Evolutionary conservation across 1,284 basidiomycete species (phyloP), one percentile per base, ranked within the genome.

Genomic region (Caloboletus firmus): DNA sequence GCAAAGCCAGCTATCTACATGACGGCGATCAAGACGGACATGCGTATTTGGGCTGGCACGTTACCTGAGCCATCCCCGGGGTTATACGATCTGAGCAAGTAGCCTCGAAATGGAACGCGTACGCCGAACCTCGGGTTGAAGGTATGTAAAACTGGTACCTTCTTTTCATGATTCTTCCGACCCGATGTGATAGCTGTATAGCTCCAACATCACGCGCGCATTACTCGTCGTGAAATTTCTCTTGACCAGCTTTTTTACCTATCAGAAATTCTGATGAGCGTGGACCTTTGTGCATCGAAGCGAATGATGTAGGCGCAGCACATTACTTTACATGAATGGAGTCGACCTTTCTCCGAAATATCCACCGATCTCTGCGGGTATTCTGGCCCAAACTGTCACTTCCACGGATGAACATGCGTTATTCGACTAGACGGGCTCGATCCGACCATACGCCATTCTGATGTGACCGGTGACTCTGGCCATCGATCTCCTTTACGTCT

Each of bases 1-100:
- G 45, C 52, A 57, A 51, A 45, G n/a, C 45, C 36, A 46, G 15
- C 39, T 24, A 46, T 53, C 41, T 49, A 34, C 30, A 32, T 32
- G 43, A 51, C 54, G 61, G 65, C 67, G 65, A 66, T 69, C 65
- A 69, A 64, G 52, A 49, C 56, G 55, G 65, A 54, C 59, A 66
- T 35, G 59, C 47, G 22, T 35, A 42, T 52, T 55, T 52, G 54
- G 51, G 49, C 37, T 55, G 63, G 52, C 31, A 53, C 11, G 51
- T 53, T 62, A 46, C 55, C 45, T 51, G 54, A 39, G 18, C 41
- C 15, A 41, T 48, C 15, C 50, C 37, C 15, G 24, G 47, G 36
- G 41, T 47, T 26, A 18, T 45, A 31, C 20, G 43, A 31, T 49
- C 40, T 43, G 39, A 35, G 43, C 34, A 56, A 43, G 42, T 35